Base-by-base conservation (phyloP, 331 rosid genomes). In the Arachis monticola region DNA sequence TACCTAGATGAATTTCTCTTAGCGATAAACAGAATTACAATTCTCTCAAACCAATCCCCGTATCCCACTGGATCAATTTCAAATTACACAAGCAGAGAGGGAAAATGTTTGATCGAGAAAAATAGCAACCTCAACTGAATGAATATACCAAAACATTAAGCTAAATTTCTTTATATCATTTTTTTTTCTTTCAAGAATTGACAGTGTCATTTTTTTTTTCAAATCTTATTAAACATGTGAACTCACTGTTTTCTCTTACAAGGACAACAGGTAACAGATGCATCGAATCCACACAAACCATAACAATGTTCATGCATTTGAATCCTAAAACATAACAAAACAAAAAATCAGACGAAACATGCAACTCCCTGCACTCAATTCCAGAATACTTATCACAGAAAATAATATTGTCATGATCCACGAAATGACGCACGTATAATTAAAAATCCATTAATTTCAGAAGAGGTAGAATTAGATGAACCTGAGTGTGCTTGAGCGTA, bases 401-500 rank as follows among this genome's bases (percentile, higher is more conserved):
- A 53, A 61, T 44, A 62, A 73, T 8, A 38, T 27, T n/a, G 31
- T 50, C 60, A 13, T 41, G 55, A 38, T 50, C 10, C 31, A 56
- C 32, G 4, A 35, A 82, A 73, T 48, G 47, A 30, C 50, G n/a
- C 57, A 55, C 12, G 1, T 13, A 7, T 13, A 60, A 77, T 60
- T 67, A 31, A 13, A 70, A 83, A 83, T 60, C 72, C 69, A 42
- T 27, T 4, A 75, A 79, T n/a, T 7, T 46, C n/a, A 52, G 12
- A 73, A 56, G 4, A 0, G 10, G 62, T 44, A 14, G 57, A 75
- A 35, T 4, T 71, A 38, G 48, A 82, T 79, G 38, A 78, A 93
- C 97, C 95, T 93, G 91, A 79, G 87, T 80, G 27, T 62, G 86
- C 80, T 91, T 90, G 70, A 90, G 83, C 86, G 79, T 79, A 66